phyloP scores from a whole-genome alignment of 208 protist species.

The Wallacemonas collosoma region DNA sequence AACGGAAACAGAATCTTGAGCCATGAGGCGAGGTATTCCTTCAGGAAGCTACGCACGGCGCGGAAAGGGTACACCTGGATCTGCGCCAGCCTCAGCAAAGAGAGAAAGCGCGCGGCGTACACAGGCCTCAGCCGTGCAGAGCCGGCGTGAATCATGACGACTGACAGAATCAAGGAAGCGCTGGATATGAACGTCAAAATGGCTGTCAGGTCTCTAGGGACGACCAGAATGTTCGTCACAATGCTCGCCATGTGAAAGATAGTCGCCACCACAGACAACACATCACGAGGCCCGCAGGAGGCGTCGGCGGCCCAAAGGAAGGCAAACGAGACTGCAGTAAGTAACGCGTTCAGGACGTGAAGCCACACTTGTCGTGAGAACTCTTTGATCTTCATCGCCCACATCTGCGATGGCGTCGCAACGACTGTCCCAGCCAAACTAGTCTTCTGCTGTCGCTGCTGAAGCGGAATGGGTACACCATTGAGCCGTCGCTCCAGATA shows the following conservation, averaged over 20 bases:
- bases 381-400: background rate
- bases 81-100: slow-evolving; percentile 66
- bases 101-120: slow-evolving; percentile 64
- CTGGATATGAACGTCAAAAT: slow-evolving; percentile 45
- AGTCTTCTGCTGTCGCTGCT: background rate
- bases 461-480: background rate
- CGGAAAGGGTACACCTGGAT: slow-evolving; percentile 57
- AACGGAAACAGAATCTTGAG: slow-evolving; percentile 59
- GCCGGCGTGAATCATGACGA: slow-evolving; percentile 35
- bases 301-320: slow-evolving; percentile 63
- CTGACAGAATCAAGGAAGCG: slow-evolving; percentile 28
- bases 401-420: background rate
- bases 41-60: slow-evolving; percentile 35
- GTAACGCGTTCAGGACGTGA: slow-evolving; percentile 42
- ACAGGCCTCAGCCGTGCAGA: slow-evolving; percentile 17
- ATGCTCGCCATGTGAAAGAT: slow-evolving; percentile 61
- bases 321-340: slow-evolving; percentile 60
- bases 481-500: background rate
- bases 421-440: background rate
- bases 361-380: slow-evolving; percentile 19
- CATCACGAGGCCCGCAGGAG: slow-evolving; percentile 22
- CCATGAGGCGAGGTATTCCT: slow-evolving; percentile 45
- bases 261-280: slow-evolving; percentile 29
- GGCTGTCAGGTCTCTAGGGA: slow-evolving; percentile 58
- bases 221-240: slow-evolving; percentile 34